phyloP scores from a whole-genome alignment of 257 asterid species.

The Ocimum tenuiflorum region DNA sequence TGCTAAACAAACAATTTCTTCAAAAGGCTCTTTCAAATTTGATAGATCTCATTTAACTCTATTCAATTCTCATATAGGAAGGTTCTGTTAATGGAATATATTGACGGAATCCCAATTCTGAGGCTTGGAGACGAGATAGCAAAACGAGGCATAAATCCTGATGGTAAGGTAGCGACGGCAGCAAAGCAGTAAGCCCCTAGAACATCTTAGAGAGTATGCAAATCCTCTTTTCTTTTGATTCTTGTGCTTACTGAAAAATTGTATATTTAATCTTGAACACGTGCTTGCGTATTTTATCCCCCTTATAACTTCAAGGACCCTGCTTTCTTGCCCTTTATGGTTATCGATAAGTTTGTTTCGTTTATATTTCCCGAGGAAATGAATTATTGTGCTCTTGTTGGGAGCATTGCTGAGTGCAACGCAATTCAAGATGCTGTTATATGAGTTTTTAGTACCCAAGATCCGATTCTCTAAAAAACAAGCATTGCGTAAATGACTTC shows the following conservation, averaged over 20 bases:
- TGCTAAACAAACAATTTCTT: background rate
- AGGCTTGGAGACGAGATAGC: slow-evolving; percentile 92
- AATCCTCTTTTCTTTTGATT: slow-evolving; percentile 21
- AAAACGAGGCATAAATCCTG: slow-evolving; percentile 87
- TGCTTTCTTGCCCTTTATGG: background rate
- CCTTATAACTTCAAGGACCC: background rate
- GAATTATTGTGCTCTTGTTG: background rate
- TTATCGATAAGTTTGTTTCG: background rate
- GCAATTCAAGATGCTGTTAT: background rate
- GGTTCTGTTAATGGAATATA: slow-evolving; percentile 88
- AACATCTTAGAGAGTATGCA: slow-evolving; percentile 41
- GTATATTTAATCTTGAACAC: background rate
- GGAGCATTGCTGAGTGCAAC: background rate
- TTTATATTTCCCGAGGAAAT: background rate
- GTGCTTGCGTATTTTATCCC: slow-evolving; percentile 4
- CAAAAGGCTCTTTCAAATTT: background rate
- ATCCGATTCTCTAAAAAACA: background rate
- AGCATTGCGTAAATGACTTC: background rate
- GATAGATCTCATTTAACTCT: slow-evolving; percentile 5
- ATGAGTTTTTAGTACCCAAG: background rate
- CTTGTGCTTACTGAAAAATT: slow-evolving; percentile 14
- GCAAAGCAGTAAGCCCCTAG: slow-evolving; percentile 90
- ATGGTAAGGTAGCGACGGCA: slow-evolving; percentile 77
- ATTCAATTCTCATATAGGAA: slow-evolving; percentile 45
- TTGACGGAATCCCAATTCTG: slow-evolving; percentile 86